Conservation (phyloP, 495 filamentous ascomycete genomes). For the Aspergillus carlsbadensis region DNA sequence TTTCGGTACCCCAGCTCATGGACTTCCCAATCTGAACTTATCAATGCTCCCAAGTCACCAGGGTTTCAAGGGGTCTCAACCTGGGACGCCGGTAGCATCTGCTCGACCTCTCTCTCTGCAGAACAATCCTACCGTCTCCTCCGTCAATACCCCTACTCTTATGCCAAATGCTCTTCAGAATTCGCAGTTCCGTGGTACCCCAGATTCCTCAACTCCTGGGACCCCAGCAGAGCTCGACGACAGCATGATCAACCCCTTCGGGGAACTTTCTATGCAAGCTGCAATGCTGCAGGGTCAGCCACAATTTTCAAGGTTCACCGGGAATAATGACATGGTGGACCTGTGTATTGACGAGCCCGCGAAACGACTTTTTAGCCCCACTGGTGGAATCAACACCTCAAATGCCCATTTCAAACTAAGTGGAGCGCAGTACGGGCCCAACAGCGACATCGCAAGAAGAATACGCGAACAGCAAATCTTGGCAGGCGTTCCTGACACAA, state of each 20-base stretch:
- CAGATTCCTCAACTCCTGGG: constrained; percentile 71
- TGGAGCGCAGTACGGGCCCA: constrained; percentile 70
- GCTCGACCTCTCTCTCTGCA: constrained; percentile 66
- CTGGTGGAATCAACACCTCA: constrained; percentile 67
- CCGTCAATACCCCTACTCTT: constrained; percentile 91
- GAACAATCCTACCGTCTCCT: constrained; percentile 96
- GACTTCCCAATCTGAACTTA: constrained; percentile 67
- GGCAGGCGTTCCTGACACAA: constrained; percentile 58
- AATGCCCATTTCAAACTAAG: constrained; percentile 69
- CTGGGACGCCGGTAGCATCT: constrained; percentile 77
- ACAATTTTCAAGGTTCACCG: constrained; percentile 44
- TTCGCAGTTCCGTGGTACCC: constrained; percentile 64
- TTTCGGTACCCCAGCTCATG: constrained; percentile 71
- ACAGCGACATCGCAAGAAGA: constrained; percentile 69
- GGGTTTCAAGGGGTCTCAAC: constrained; percentile 80
- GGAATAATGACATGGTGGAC: constrained; percentile 60
- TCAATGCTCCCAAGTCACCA: constrained; percentile 70
- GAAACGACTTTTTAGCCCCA: constrained; percentile 86
- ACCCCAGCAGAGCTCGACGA: constrained; percentile 68
- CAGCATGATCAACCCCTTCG: constrained; percentile 53
- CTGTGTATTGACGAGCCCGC: constrained; percentile 94
- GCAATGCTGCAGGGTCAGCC: constrained; percentile 56
- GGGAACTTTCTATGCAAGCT: constrained; percentile 55
- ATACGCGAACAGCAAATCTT: constrained; percentile 73
- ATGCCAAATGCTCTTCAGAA: constrained; percentile 62